Conservation (phyloP, 1,284 basidiomycete genomes). For the Wallemia ichthyophaga region DNA sequence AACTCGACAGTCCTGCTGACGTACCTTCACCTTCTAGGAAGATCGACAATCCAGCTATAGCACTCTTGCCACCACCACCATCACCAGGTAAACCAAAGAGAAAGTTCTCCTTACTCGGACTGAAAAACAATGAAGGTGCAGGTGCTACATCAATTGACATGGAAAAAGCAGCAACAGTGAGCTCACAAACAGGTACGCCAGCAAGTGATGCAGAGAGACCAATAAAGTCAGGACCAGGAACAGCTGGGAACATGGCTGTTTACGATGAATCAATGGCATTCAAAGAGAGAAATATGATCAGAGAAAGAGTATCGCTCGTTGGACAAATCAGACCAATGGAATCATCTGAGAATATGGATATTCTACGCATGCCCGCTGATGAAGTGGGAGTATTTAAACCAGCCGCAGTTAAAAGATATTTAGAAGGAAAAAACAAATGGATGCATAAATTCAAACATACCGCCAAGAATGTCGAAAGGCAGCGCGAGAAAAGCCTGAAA, state of each 20-base stretch:
- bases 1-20: too few relatives aligned
- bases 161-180: neutral
- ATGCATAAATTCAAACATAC: constrained; percentile 5
- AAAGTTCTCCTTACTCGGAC: neutral
- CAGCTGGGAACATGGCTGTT: neutral
- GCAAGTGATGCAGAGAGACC: neutral
- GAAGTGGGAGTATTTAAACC: constrained; percentile 23
- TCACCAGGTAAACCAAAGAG: neutral
- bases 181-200: neutral
- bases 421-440: constrained; percentile 4
- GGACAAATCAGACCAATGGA: constrained; percentile 56
- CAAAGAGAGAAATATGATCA: constrained; percentile 30
- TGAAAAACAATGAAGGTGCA: neutral
- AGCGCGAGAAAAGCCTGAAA: constrained; percentile 4
- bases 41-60: too few relatives aligned
- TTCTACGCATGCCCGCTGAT: constrained; percentile 30
- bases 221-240: neutral
- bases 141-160: neutral
- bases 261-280: constrained; percentile 10
- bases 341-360: constrained; percentile 29
- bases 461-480: constrained; percentile 4
- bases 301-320: constrained; percentile 52
- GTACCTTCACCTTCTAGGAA: too few relatives aligned
- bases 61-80: neutral
- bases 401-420: constrained; percentile 11